Evolutionary conservation across 345 rosid species (phyloP).

Genomic region (Eucalyptus cladocalyx): DNA sequence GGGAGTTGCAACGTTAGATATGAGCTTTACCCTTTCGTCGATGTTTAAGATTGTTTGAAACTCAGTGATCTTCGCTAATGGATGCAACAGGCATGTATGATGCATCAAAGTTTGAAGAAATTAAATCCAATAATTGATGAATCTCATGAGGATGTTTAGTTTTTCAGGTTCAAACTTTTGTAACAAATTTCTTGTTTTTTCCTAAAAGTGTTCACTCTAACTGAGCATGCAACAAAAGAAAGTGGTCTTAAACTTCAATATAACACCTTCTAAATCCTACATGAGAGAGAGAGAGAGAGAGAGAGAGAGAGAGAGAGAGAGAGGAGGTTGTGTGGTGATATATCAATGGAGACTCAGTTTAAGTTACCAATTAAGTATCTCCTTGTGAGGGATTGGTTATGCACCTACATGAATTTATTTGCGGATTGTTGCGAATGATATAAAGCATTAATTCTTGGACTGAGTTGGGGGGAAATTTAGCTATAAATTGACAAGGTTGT

Average conservation of each 20-base stretch:
- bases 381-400: background rate
- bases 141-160: background rate
- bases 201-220: background rate
- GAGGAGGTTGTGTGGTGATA: background rate
- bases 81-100: background rate
- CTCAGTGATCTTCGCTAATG: background rate
- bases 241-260: background rate
- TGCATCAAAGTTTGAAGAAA: background rate
- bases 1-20: conserved; percentile 33
- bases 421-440: background rate
- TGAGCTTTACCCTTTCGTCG: conserved; percentile 29
- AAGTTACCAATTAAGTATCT: background rate
- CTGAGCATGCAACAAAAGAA: background rate
- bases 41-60: background rate
- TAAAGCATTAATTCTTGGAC: background rate
- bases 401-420: background rate
- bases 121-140: background rate
- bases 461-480: background rate
- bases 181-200: background rate
- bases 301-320: background rate
- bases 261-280: background rate
- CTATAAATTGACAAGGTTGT: background rate
- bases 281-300: background rate
- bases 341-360: background rate
- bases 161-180: background rate